Evolutionary conservation across 257 asterid species (phyloP).

Genomic region (Sherardia arvensis): DNA sequence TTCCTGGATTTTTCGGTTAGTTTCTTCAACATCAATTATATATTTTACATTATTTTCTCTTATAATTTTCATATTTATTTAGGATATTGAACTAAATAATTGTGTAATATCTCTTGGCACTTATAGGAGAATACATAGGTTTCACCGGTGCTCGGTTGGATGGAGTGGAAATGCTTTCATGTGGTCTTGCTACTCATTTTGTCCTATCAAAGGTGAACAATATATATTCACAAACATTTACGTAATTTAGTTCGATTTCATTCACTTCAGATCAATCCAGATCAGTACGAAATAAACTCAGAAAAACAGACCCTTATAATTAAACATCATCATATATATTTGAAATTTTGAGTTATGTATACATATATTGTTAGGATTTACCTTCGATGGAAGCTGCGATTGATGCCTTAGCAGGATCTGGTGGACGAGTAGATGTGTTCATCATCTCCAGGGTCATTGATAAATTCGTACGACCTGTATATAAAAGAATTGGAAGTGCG

Average conservation of each 20-base stretch:
- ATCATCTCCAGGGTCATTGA: conserved; percentile 3
- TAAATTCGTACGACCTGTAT: not conserved
- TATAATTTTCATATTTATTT: too few species aligned
- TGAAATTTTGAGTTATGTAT: too few species aligned
- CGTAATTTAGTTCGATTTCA: too few species aligned
- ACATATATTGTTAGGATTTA: conserved; percentile 12
- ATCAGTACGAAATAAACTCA: too few species aligned
- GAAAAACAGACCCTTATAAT: too few species aligned
- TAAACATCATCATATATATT: too few species aligned
- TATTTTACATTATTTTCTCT: too few species aligned
- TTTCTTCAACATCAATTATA: not conserved
- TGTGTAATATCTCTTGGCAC: not conserved
- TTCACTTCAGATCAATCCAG: too few species aligned
- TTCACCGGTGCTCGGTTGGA: conserved; percentile 6
- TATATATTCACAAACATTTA: too few species aligned
- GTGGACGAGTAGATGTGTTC: not conserved
- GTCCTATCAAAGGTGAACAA: conserved; percentile 4
- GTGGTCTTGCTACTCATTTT: conserved; percentile 6
- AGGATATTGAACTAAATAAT: too few species aligned
- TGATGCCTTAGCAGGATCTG: not conserved
- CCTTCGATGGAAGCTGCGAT: conserved; percentile 15
- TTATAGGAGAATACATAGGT: not conserved
- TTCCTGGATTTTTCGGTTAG: conserved; percentile 7
- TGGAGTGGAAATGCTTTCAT: not conserved
- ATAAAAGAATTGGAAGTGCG: conserved; percentile 4